phyloP scores from a whole-genome alignment of 495 filamentous ascomycete genomes.

The Podospora pseudopauciseta region DNA sequence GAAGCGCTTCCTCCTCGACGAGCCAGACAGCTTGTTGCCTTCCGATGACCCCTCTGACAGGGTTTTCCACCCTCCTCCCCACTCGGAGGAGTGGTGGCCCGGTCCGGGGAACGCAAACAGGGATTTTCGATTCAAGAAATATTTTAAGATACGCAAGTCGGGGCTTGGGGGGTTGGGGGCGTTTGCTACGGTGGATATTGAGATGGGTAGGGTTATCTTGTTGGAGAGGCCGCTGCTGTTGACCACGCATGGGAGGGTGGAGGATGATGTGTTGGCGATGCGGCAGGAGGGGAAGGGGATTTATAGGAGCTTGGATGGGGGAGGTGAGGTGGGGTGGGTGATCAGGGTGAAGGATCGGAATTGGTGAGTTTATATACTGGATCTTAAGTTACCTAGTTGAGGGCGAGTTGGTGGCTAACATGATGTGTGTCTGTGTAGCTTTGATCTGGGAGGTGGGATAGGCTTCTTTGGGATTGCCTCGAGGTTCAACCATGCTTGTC shows the following conservation, averaged over 20 bases:
- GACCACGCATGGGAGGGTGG: not conserved
- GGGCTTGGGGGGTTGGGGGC: not conserved
- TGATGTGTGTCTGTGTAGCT: not conserved
- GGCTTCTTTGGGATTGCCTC: not conserved
- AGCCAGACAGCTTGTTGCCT: not conserved
- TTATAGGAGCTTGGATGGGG: not conserved
- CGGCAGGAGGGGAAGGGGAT: not conserved
- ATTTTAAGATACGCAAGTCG: not conserved
- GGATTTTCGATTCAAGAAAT: not conserved
- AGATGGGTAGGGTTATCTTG: not conserved
- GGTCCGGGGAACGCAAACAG: not conserved
- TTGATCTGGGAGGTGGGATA: not conserved
- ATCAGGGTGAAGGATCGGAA: not conserved
- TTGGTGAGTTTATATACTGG: not conserved
- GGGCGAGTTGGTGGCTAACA: too few species aligned
- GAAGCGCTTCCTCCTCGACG: not conserved
- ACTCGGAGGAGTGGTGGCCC: not conserved
- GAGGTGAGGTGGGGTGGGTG: not conserved
- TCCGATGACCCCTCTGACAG: not conserved
- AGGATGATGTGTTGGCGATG: not conserved
- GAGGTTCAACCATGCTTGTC: conserved; percentile 2
- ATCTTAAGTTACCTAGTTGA: too few species aligned
- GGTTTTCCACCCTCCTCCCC: not conserved
- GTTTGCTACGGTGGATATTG: not conserved
- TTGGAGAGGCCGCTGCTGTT: not conserved